Conservation (phyloP, 345 rosid genomes). For the Tarenaya hassleriana region DNA sequence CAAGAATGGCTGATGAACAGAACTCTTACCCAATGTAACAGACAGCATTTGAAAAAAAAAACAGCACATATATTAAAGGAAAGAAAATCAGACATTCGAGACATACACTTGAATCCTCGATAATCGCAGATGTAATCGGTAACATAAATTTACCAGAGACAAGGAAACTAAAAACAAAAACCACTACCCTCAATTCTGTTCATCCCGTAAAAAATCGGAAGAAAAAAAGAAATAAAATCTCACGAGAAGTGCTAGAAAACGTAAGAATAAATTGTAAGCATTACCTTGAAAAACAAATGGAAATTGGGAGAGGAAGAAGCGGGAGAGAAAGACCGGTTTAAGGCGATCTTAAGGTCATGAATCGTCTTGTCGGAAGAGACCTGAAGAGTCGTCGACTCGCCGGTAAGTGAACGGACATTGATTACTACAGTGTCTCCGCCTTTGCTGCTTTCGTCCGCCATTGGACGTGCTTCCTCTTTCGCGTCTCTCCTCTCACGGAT, state of each 20-base stretch:
- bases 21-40: neutral
- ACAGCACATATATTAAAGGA: neutral
- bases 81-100: too few species aligned
- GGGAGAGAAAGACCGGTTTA: conserved; percentile 52
- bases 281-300: conserved; percentile 73
- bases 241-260: neutral
- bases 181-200: too few species aligned
- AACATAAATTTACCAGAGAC: conserved; percentile 2
- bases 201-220: neutral
- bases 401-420: conserved; percentile 52
- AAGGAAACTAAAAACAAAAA: neutral
- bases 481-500: conserved; percentile 1
- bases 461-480: conserved; percentile 1
- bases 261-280: conserved; percentile 1
- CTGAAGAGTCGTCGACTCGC: conserved; percentile 44
- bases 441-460: conserved; percentile 27
- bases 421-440: conserved; percentile 37
- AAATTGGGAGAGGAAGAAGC: conserved; percentile 62
- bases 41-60: neutral
- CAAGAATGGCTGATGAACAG: neutral
- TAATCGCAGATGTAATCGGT: neutral
- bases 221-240: neutral
- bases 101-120: too few species aligned
- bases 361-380: conserved; percentile 33
- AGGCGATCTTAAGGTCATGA: conserved; percentile 49